Evolutionary conservation across 768 basidiomycete genomes (phyloP).

Genomic region (Erythrobasidium yunnanense): DNA sequence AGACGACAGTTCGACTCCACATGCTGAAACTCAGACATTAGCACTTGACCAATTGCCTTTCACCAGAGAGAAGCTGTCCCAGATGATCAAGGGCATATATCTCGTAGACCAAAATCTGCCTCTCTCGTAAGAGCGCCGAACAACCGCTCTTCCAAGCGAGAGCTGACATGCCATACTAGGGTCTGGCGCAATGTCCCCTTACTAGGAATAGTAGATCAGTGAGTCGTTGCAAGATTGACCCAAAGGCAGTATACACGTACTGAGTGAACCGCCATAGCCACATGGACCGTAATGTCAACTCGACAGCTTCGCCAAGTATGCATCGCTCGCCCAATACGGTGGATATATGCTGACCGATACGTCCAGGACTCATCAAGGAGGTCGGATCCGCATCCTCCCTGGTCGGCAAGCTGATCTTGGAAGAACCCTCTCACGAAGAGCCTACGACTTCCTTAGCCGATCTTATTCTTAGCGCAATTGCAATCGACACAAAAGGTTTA

Average conservation of each 20-base stretch:
- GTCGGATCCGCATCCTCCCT: slow-evolving; percentile 20
- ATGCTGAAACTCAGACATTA: neutral
- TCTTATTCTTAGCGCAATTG: slow-evolving; percentile 13
- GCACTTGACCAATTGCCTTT: slow-evolving; percentile 26
- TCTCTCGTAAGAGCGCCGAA: neutral
- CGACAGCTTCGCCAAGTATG: slow-evolving; percentile 8
- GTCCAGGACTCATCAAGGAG: slow-evolving; percentile 13
- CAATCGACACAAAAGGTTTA: slow-evolving; percentile 21
- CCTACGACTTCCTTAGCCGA: slow-evolving; percentile 13
- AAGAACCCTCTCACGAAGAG: neutral
- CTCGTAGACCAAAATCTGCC: slow-evolving; percentile 24
- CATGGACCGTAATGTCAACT: neutral
- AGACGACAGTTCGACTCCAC: neutral
- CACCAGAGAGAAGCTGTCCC: slow-evolving; percentile 1
- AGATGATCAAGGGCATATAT: slow-evolving; percentile 17
- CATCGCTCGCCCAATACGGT: too few species aligned
- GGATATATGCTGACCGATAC: neutral
- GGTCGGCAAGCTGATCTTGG: slow-evolving; percentile 1
- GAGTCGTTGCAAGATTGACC: neutral
- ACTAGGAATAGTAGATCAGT: slow-evolving; percentile 20
- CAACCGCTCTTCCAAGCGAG: neutral
- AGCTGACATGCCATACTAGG: neutral
- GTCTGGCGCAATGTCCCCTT: neutral
- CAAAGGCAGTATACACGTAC: neutral
- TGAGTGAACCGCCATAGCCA: neutral